These are phyloP conservation scores for sunflower (Helianthus annuus) DNA, from an alignment of 129 eudicot genomes.

Conservation along the genomic window HanXRQr2.0-SUNRISE NC_035442.2:37809225-37809724, in stretches of 20 bases:
- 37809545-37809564: slow-evolving; percentile 30
- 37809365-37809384: slow-evolving; percentile 66
- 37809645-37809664: slow-evolving; percentile 67
- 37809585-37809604: slow-evolving; percentile 53
- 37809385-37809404: slow-evolving; percentile 60
- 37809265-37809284: slow-evolving; percentile 38
- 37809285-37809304: slow-evolving; percentile 46
- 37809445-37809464: slow-evolving; percentile 45
- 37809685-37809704: slow-evolving; percentile 61
- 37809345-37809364: slow-evolving; percentile 59
- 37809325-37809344: slow-evolving; percentile 53
- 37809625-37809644: slow-evolving; percentile 43
- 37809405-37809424: slow-evolving; percentile 72
- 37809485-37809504: slow-evolving; percentile 50
- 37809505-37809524: slow-evolving; percentile 24
- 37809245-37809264: slow-evolving; percentile 39
- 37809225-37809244: slow-evolving; percentile 31
- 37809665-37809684: slow-evolving; percentile 37
- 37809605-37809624: slow-evolving; percentile 50
- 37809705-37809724: slow-evolving; percentile 23
- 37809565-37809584: slow-evolving; percentile 65
- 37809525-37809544: slow-evolving; percentile 45
- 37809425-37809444: slow-evolving; percentile 59
- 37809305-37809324: slow-evolving; percentile 54
- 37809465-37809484: slow-evolving; percentile 76